These are phyloP conservation scores for Colletotrichum eleusines DNA, from an alignment of 2,329 filamentous ascomycete species.

Conservation along the genomic window DNA sequence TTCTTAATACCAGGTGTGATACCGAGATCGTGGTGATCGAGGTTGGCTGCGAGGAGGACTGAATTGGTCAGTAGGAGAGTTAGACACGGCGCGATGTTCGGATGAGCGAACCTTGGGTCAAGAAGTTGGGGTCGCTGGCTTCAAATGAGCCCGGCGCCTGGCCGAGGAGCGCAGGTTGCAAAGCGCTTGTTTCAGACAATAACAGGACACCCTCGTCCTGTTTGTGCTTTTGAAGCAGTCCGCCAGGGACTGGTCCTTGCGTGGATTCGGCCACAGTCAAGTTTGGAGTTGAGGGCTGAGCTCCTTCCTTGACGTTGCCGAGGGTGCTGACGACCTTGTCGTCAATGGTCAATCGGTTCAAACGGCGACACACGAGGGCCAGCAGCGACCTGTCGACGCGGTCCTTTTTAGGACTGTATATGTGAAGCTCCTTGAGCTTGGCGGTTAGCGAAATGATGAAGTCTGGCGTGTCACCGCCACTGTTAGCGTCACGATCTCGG, in stretches of 20 bases:
- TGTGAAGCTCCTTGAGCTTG: conserved; percentile 51
- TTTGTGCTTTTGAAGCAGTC: conserved; percentile 10
- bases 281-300: conserved; percentile 13
- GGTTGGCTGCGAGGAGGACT: conserved; percentile 22
- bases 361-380: conserved; percentile 1
- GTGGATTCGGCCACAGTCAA: conserved; percentile 15
- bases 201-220: conserved; percentile 34
- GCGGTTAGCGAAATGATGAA: conserved; percentile 50
- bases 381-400: conserved; percentile 28
- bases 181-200: conserved; percentile 33
- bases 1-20: neutral
- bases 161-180: conserved; percentile 1
- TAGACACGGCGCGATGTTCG: neutral
- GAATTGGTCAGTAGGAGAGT: conserved; percentile 15
- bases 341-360: conserved; percentile 22
- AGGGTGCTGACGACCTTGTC: conserved; percentile 23
- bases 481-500: conserved; percentile 48
- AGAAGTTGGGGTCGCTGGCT: conserved; percentile 29
- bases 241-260: conserved; percentile 35
- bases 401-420: conserved; percentile 39
- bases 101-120: conserved; percentile 29
- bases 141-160: conserved; percentile 29
- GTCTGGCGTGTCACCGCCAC: conserved; percentile 45
- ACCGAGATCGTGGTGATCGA: conserved; percentile 11
- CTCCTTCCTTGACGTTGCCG: conserved; percentile 27